phyloP scores from a whole-genome alignment of 2,329 filamentous ascomycete species.

The Penicillium carneum region DNA sequence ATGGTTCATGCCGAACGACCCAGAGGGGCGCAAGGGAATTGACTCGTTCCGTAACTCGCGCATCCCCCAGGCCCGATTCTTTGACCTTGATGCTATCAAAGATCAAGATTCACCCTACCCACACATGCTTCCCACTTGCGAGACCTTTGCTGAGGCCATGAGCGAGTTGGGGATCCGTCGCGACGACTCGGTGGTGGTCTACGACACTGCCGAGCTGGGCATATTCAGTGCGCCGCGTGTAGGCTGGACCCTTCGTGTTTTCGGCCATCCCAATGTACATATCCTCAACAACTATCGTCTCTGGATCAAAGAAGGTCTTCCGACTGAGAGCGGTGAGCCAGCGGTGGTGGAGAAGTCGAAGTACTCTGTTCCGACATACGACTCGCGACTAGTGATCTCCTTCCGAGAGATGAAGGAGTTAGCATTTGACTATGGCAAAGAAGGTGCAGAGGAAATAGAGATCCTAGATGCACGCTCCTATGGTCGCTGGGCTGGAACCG shows the following conservation, averaged over 20 bases:
- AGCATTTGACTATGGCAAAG: conserved; percentile 77
- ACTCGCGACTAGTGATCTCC: conserved; percentile 71
- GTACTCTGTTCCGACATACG: conserved; percentile 64
- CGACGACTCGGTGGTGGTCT: conserved; percentile 91
- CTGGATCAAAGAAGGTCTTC: conserved; percentile 86
- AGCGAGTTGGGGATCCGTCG: conserved; percentile 82
- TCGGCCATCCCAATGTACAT: conserved; percentile 88
- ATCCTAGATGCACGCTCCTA: conserved; percentile 84
- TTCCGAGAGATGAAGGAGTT: conserved; percentile 85
- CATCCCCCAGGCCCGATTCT: conserved; percentile 91
- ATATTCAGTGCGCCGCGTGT: conserved; percentile 94
- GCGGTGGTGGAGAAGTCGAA: conserved; percentile 51
- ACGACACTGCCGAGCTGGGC: conserved; percentile 87
- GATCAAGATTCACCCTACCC: conserved; percentile 88
- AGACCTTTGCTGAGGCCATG: conserved; percentile 87
- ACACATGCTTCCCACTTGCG: conserved; percentile 88
- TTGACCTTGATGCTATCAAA: conserved; percentile 90
- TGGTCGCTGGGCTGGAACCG: conserved; percentile 81
- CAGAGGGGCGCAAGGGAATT: conserved; percentile 74
- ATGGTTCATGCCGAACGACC: conserved; percentile 96
- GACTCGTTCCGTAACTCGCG: conserved; percentile 81
- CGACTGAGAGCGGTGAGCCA: conserved; percentile 75
- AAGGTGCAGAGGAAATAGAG: conserved; percentile 82
- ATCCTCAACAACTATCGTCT: conserved; percentile 92
- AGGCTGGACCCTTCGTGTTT: conserved; percentile 89